Evolutionary conservation across 257 asterid genomes (phyloP).

Genomic region (Nicotiana sylvestris): DNA sequence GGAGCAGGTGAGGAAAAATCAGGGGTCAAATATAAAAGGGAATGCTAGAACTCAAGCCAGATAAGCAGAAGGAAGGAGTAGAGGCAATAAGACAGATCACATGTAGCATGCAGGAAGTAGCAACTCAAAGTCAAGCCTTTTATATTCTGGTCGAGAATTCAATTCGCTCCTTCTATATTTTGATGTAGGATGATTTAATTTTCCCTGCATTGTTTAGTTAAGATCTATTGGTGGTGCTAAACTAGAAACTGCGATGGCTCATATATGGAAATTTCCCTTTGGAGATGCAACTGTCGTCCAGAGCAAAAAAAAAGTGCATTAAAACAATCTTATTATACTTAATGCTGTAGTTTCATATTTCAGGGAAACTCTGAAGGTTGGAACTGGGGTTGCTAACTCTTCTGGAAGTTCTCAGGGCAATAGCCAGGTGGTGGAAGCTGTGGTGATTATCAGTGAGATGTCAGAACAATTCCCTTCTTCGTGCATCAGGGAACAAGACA

Average conservation of each 20-base stretch:
- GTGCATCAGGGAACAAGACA: constrained; percentile 47
- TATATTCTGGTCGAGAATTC: background rate
- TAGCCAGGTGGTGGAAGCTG: constrained; percentile 62
- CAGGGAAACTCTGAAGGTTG: constrained; percentile 72
- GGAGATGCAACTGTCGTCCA: background rate
- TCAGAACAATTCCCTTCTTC: constrained; percentile 39
- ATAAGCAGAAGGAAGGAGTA: background rate
- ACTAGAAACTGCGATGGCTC: background rate
- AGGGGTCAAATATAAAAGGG: background rate
- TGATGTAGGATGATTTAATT: background rate
- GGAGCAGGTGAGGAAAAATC: background rate
- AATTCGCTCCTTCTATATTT: background rate
- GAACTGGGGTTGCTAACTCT: constrained; percentile 59
- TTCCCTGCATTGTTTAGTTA: background rate
- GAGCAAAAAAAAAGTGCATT: background rate
- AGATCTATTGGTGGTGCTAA: background rate
- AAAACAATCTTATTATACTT: background rate
- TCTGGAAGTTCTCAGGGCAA: constrained; percentile 35
- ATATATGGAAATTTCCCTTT: background rate
- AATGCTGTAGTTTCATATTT: background rate
- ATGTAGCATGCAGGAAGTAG: background rate
- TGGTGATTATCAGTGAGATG: constrained; percentile 51
- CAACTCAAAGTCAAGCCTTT: background rate
- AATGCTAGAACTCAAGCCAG: background rate
- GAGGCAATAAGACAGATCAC: background rate